These are phyloP conservation scores for Paramecium tetraurelia DNA, from an alignment of 73 alveolate genomes.

Conservation along the genomic window DNA sequence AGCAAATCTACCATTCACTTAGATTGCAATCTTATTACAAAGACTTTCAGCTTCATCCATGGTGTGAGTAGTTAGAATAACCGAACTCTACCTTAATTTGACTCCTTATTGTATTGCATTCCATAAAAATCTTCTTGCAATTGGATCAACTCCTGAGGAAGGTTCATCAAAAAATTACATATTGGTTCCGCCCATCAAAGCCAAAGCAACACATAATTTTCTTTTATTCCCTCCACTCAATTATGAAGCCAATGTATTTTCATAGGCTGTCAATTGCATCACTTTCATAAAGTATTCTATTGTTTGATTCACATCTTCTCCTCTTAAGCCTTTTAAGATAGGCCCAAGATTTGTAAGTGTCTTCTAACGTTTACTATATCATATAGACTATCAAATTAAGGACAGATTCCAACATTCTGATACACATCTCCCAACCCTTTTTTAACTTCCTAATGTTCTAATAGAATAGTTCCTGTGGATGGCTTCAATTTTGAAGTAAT, in stretches of 20 bases:
- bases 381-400: conserved; percentile 94
- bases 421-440: conserved; percentile 79
- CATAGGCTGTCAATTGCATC: conserved; percentile 84
- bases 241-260: conserved; percentile 83
- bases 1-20: conserved; percentile 89
- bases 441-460: conserved; percentile 80
- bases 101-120: conserved; percentile 72
- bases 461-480: conserved; percentile 46
- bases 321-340: conserved; percentile 88
- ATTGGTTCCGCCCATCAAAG: conserved; percentile 79
- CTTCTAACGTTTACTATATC: conserved; percentile 89
- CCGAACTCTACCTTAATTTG: conserved; percentile 48
- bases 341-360: conserved; percentile 91
- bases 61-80: conserved; percentile 53
- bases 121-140: conserved; percentile 97
- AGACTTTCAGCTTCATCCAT: conserved; percentile 66
- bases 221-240: conserved; percentile 92
- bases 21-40: conserved; percentile 89
- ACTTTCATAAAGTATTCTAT: conserved; percentile 83
- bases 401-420: conserved; percentile 95
- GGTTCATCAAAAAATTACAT: conserved; percentile 81
- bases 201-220: conserved; percentile 81
- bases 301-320: conserved; percentile 65
- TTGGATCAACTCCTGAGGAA: conserved; percentile 86
- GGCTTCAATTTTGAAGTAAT: conserved; percentile 61